These are phyloP conservation scores for Astrothelium macrocarpum DNA, from an alignment of 495 filamentous ascomycete species.

Conservation along the genomic window DNA sequence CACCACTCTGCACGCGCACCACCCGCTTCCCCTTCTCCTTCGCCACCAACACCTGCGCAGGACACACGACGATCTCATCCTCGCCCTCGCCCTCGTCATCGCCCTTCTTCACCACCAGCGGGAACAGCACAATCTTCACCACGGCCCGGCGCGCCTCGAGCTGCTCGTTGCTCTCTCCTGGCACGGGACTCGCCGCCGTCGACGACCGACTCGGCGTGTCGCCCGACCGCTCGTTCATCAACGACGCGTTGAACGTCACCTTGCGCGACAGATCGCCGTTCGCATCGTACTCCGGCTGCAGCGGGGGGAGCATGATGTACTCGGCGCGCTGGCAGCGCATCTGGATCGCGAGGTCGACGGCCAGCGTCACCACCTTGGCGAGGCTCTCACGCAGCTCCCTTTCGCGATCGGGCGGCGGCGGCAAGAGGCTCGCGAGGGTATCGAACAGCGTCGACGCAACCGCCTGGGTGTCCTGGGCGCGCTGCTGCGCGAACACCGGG, in stretches of 20 bases:
- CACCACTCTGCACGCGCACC: slow-evolving; percentile 35
- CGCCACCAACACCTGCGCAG: slow-evolving; percentile 81
- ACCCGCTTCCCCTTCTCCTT: slow-evolving; percentile 34
- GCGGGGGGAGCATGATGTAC: slow-evolving; percentile 92
- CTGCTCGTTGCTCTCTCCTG: slow-evolving; percentile 51
- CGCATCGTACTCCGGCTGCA: slow-evolving; percentile 91
- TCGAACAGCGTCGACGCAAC: slow-evolving; percentile 77
- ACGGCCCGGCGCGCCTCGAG: slow-evolving; percentile 65
- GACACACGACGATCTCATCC: slow-evolving; percentile 85
- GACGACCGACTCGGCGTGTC: slow-evolving; percentile 34
- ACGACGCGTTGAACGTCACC: slow-evolving; percentile 72
- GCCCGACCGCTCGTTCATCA: slow-evolving; percentile 88
- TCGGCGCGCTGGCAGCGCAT: slow-evolving; percentile 95
- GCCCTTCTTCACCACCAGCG: slow-evolving; percentile 87
- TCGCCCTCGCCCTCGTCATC: slow-evolving; percentile 76
- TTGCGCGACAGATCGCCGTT: slow-evolving; percentile 78
- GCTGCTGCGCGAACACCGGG: slow-evolving; percentile 61
- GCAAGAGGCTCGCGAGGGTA: slow-evolving; percentile 68
- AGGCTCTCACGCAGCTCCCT: slow-evolving; percentile 67
- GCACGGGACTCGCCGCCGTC: not conserved
- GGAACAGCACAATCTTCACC: slow-evolving; percentile 86
- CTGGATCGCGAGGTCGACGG: slow-evolving; percentile 80
- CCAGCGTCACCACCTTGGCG: slow-evolving; percentile 68
- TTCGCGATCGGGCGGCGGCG: slow-evolving; percentile 67
- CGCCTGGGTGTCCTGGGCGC: slow-evolving; percentile 76